phyloP scores from a whole-genome alignment of 2,329 filamentous ascomycete genomes.

The Ophiostoma montium region DNA sequence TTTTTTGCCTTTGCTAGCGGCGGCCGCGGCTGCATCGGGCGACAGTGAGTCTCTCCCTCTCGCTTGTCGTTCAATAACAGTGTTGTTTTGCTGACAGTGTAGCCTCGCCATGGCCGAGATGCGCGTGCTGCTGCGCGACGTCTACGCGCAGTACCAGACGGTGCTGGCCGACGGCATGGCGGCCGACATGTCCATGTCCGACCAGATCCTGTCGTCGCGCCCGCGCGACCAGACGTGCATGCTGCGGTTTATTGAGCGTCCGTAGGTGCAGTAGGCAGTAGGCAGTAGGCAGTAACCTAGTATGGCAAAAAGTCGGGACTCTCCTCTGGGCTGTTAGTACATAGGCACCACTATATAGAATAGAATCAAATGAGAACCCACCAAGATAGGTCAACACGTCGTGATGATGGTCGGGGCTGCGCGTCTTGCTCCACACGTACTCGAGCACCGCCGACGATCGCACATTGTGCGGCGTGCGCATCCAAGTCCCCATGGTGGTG shows the following conservation, averaged over 20 bases:
- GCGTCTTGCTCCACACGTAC: conserved; percentile 5
- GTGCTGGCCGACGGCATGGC: conserved; percentile 38
- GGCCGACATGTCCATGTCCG: conserved; percentile 47
- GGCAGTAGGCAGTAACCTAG: not conserved
- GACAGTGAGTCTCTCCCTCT: conserved; percentile 33
- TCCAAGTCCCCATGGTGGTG: conserved; percentile 6
- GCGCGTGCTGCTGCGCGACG: conserved; percentile 47
- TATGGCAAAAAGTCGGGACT: conserved; percentile 8
- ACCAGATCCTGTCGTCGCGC: conserved; percentile 52
- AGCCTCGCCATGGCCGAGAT: conserved; percentile 49
- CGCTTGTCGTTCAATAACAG: not conserved
- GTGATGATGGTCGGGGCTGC: not conserved
- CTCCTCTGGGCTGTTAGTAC: conserved; percentile 4
- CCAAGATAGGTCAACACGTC: conserved; percentile 6
- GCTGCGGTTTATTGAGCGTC: conserved; percentile 29
- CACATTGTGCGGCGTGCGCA: conserved; percentile 6
- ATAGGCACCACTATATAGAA: not conserved
- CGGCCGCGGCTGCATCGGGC: conserved; percentile 49
- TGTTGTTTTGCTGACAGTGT: conserved; percentile 16
- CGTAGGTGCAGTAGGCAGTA: not conserved
- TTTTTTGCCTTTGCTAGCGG: conserved; percentile 54
- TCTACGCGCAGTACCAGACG: conserved; percentile 46
- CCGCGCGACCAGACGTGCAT: conserved; percentile 45
- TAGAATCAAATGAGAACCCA: not conserved
- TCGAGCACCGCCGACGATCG: conserved; percentile 4